A percentile compares a stretch with the other conserved stretches of the same genome.
Evolutionary conservation across 23 red algal species (phyloP).

Genomic region (Gracilaria vermiculophylla): DNA sequence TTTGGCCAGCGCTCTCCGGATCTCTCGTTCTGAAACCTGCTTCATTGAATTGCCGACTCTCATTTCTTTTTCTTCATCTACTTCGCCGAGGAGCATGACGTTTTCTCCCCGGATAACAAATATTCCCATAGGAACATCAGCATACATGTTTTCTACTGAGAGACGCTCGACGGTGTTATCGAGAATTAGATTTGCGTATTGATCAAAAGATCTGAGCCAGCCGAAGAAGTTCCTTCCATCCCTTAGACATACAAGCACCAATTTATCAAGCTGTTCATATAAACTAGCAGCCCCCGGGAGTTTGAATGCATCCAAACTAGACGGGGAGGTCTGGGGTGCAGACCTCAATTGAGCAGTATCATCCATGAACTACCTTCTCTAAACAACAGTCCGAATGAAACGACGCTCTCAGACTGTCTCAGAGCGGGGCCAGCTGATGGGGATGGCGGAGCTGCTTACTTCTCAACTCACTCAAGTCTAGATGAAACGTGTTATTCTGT

Average conservation of each 20-base stretch:
- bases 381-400: too few relatives aligned
- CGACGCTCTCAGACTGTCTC: too few relatives aligned
- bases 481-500: too few relatives aligned
- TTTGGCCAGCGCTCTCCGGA: conserved; percentile 34
- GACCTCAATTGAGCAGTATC: neutral
- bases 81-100: conserved; percentile 96
- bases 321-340: neutral
- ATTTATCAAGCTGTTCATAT: conserved; percentile 90
- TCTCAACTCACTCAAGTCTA: too few relatives aligned
- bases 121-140: conserved; percentile 87
- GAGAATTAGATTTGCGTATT: conserved; percentile 94
- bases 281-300: conserved; percentile 84
- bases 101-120: conserved; percentile 97
- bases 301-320: conserved; percentile 17
- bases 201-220: conserved; percentile 90
- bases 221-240: conserved; percentile 95
- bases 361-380: neutral
- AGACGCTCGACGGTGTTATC: conserved; percentile 92
- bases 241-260: conserved; percentile 84
- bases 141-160: conserved; percentile 75
- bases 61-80: conserved; percentile 67
- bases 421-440: too few relatives aligned
- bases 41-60: conserved; percentile 36
- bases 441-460: too few relatives aligned
- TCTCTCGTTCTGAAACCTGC: conserved; percentile 70